A percentile compares a stretch with the other conserved stretches of the same genome.
phyloP scores from a whole-genome alignment of 306 rosid species.

The Cicer chorassanicum region DNA sequence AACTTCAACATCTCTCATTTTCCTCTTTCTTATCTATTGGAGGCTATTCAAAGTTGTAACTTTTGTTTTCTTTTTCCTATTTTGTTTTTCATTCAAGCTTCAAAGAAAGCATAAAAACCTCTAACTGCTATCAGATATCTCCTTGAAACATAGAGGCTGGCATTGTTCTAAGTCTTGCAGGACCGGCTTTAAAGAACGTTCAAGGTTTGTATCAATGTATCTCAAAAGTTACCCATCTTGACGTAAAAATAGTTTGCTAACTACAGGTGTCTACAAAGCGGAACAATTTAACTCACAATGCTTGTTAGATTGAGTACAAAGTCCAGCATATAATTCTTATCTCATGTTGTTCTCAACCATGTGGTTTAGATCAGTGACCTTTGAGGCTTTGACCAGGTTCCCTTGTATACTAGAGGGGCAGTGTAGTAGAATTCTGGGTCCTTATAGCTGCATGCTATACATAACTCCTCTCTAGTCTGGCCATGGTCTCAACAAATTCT shows the following conservation, averaged over 20 bases:
- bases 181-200: slow-evolving; percentile 23
- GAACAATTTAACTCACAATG: slow-evolving; percentile 14
- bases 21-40: slow-evolving; percentile 5
- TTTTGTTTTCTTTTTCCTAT: slow-evolving; percentile 14
- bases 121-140: slow-evolving; percentile 45
- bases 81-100: slow-evolving; percentile 54
- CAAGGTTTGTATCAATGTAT: slow-evolving; percentile 50
- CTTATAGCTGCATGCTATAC: neutral
- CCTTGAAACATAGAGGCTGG: slow-evolving; percentile 46
- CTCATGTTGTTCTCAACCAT: neutral
- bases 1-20: neutral
- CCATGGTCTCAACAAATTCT: slow-evolving; percentile 8
- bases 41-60: slow-evolving; percentile 19
- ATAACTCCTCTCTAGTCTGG: neutral
- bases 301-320: slow-evolving; percentile 22
- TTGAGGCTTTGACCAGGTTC: slow-evolving; percentile 9
- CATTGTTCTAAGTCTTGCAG: slow-evolving; percentile 37
- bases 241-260: slow-evolving; percentile 10
- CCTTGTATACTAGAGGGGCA: slow-evolving; percentile 5
- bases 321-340: slow-evolving; percentile 9
- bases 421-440: neutral
- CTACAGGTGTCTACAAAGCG: neutral
- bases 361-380: neutral
- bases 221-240: slow-evolving; percentile 30
- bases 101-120: slow-evolving; percentile 51